A percentile compares a stretch with the other conserved stretches of the same genome.
Evolutionary conservation across 495 filamentous ascomycete species (phyloP).

Genomic region (Patellaria atrata): DNA sequence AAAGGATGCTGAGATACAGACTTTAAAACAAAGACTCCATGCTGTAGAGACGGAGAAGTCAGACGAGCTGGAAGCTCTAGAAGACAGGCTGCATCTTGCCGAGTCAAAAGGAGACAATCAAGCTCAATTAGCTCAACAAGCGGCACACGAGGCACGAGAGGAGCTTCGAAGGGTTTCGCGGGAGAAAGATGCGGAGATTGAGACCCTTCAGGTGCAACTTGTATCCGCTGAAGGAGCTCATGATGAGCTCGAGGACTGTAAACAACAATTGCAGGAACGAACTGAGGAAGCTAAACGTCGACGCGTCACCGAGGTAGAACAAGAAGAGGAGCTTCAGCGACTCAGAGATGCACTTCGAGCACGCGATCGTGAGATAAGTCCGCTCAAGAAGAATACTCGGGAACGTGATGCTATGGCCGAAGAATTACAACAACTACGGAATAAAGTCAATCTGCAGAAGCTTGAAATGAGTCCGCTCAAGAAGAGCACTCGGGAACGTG

Average conservation of each 20-base stretch:
- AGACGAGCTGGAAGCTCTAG: slow-evolving; percentile 16
- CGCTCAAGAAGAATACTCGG: slow-evolving; percentile 5
- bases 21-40: slow-evolving; percentile 16
- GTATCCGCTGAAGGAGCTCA: slow-evolving; percentile 13
- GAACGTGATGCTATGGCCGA: slow-evolving; percentile 13
- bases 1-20: slow-evolving; percentile 18
- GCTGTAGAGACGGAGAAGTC: slow-evolving; percentile 13
- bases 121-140: slow-evolving; percentile 22
- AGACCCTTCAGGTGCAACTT: slow-evolving; percentile 15
- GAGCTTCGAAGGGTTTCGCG: slow-evolving; percentile 16
- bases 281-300: slow-evolving; percentile 12
- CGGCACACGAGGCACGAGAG: slow-evolving; percentile 18
- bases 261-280: slow-evolving; percentile 9
- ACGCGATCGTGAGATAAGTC: slow-evolving; percentile 6
- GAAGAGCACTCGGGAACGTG: slow-evolving; percentile 38
- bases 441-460: slow-evolving; percentile 6
- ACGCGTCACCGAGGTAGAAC: slow-evolving; percentile 3
- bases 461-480: slow-evolving; percentile 42
- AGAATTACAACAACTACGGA: slow-evolving; percentile 8
- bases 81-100: slow-evolving; percentile 17
- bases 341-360: slow-evolving; percentile 7
- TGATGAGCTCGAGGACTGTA: slow-evolving; percentile 17
- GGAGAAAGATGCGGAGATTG: slow-evolving; percentile 20
- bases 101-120: slow-evolving; percentile 23
- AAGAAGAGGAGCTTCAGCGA: slow-evolving; percentile 16